Evolutionary conservation across 306 rosid genomes (phyloP).

Genomic region (Quercus ilex): DNA sequence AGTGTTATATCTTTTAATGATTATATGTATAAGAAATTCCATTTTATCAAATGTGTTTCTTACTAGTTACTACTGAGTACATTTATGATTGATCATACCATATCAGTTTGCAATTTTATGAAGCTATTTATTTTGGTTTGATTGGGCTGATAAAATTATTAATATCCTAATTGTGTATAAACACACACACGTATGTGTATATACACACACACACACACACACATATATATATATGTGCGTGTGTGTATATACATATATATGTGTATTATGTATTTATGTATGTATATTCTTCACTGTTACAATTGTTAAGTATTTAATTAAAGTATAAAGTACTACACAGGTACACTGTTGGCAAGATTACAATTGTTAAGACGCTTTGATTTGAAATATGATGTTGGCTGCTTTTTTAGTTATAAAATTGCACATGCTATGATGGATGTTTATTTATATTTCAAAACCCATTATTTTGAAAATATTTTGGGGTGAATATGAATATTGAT

Average conservation of each 20-base stretch:
- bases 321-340: slow-evolving; percentile 54
- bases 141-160: background rate
- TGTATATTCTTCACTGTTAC: background rate
- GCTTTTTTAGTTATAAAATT: background rate
- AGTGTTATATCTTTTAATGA: background rate
- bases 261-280: too few relatives aligned
- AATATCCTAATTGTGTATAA: too few relatives aligned
- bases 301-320: slow-evolving; percentile 26
- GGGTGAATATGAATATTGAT: background rate
- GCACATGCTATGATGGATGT: background rate
- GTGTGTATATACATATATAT: background rate
- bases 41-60: background rate
- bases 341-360: slow-evolving; percentile 96
- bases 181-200: too few relatives aligned
- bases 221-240: too few relatives aligned
- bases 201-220: too few relatives aligned
- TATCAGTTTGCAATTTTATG: background rate
- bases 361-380: slow-evolving; percentile 5
- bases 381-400: background rate
- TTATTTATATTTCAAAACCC: background rate
- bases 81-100: background rate
- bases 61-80: background rate
- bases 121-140: background rate
- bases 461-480: background rate
- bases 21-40: background rate